phyloP scores from a whole-genome alignment of 2,329 filamentous ascomycete genomes.

The Ceratocystis alfenasii region DNA sequence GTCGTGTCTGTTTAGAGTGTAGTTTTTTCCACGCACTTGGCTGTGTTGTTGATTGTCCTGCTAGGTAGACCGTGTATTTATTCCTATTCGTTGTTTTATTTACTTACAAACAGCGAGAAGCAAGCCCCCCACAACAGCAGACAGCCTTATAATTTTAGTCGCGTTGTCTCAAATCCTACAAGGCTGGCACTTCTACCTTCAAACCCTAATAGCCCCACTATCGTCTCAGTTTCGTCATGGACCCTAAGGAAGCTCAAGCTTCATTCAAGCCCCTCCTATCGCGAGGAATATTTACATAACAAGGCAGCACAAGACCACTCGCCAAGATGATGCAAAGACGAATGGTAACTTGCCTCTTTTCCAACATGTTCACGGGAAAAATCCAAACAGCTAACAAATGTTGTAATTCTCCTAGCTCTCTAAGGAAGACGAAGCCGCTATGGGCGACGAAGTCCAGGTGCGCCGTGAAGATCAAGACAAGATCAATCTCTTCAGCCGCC shows the following conservation, averaged over 20 bases:
- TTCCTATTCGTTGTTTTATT: not conserved
- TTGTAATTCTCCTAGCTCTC: slow-evolving; percentile 53
- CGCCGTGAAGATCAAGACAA: slow-evolving; percentile 95
- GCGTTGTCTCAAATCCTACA: slow-evolving; percentile 5
- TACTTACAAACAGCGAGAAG: not conserved
- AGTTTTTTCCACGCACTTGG: too few species aligned
- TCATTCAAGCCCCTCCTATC: not conserved
- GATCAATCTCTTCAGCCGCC: slow-evolving; percentile 92
- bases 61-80: too few species aligned
- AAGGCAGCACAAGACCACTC: slow-evolving; percentile 16
- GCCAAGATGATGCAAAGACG: slow-evolving; percentile 44
- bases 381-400: slow-evolving; percentile 22
- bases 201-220: slow-evolving; percentile 8
- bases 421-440: slow-evolving; percentile 76
- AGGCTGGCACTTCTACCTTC: not conserved
- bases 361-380: not conserved
- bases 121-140: too few species aligned
- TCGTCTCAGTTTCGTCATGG: not conserved
- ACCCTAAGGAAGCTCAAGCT: not conserved
- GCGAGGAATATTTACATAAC: too few species aligned
- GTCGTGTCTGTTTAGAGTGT: not conserved
- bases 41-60: not conserved
- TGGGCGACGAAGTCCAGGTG: slow-evolving; percentile 77
- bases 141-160: not conserved
- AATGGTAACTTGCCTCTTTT: slow-evolving; percentile 37